phyloP scores from a whole-genome alignment of 495 filamentous ascomycete species.

The Lepraria neglecta region DNA sequence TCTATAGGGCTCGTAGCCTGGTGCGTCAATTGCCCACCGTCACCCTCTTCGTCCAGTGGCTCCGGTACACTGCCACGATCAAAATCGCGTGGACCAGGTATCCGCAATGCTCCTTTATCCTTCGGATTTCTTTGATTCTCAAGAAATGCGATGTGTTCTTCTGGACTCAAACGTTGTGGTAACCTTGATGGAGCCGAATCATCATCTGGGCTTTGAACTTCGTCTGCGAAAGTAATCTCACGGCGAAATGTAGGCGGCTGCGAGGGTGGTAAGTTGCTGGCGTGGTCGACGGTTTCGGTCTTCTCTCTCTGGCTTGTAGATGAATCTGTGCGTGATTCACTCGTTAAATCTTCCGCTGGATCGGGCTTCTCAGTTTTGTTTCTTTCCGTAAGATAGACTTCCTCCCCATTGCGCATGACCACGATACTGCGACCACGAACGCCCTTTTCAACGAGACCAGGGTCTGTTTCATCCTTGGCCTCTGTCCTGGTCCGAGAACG shows the following conservation, averaged over 20 bases:
- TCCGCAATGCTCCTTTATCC: conserved; percentile 65
- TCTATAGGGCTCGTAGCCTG: conserved; percentile 22
- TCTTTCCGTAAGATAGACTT: conserved; percentile 16
- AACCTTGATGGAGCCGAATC: conserved; percentile 39
- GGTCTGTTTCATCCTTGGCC: conserved; percentile 41
- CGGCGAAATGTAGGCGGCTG: conserved; percentile 21
- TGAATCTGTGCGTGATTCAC: conserved; percentile 22
- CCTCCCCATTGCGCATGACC: conserved; percentile 53
- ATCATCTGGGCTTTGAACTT: conserved; percentile 41
- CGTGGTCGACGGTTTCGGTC: neutral
- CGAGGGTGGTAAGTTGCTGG: neutral
- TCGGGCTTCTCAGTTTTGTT: conserved; percentile 16
- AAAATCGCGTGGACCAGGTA: conserved; percentile 80
- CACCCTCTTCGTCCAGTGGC: conserved; percentile 48
- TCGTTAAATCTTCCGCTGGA: conserved; percentile 8
- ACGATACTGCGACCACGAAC: conserved; percentile 67
- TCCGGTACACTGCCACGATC: conserved; percentile 70
- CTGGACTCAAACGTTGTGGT: conserved; percentile 50
- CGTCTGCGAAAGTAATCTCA: conserved; percentile 58
- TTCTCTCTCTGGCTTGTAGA: conserved; percentile 18
- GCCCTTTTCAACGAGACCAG: conserved; percentile 54
- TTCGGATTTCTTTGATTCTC: conserved; percentile 74
- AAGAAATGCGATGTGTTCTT: conserved; percentile 79
- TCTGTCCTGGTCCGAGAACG: conserved; percentile 52
- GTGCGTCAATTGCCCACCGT: conserved; percentile 17